Evolutionary conservation across 2,329 filamentous ascomycete species (phyloP).

Genomic region (Ustilaginoidea virens): DNA sequence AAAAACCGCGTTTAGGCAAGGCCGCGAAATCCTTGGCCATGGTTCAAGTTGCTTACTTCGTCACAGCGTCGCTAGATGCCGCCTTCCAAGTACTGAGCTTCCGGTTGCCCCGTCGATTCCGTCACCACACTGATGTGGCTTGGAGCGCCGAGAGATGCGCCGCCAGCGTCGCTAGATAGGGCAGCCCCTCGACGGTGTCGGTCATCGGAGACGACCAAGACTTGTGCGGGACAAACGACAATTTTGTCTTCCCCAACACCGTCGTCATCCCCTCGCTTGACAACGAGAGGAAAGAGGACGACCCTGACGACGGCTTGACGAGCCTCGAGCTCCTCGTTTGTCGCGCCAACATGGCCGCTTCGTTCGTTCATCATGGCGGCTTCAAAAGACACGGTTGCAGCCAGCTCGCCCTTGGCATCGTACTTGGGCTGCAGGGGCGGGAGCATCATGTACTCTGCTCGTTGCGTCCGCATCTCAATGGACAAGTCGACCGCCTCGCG

Average conservation of each 20-base stretch:
- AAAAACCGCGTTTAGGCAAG: neutral
- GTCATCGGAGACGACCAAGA: slow-evolving; percentile 53
- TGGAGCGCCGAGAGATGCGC: slow-evolving; percentile 23
- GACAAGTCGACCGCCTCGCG: slow-evolving; percentile 78
- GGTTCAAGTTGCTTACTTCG: no score
- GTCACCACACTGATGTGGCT: slow-evolving; percentile 22
- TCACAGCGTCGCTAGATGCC: no score
- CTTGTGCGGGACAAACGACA: slow-evolving; percentile 88
- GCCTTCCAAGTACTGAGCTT: slow-evolving; percentile 19
- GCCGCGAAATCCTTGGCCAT: slow-evolving; percentile 3
- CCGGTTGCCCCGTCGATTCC: slow-evolving; percentile 15
- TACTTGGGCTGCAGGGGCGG: slow-evolving; percentile 90
- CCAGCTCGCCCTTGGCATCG: slow-evolving; percentile 79
- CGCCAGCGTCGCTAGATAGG: slow-evolving; percentile 38
- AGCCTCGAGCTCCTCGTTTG: slow-evolving; percentile 68
- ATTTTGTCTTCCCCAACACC: slow-evolving; percentile 87
- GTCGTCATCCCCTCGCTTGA: slow-evolving; percentile 84
- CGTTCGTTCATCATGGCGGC: slow-evolving; percentile 90
- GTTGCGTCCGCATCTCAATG: slow-evolving; percentile 93
- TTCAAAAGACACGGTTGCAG: slow-evolving; percentile 81
- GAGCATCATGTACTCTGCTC: slow-evolving; percentile 97
- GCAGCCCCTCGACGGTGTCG: slow-evolving; percentile 34
- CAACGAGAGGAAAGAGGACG: slow-evolving; percentile 88
- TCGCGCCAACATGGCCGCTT: slow-evolving; percentile 40
- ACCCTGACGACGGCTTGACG: slow-evolving; percentile 69